phyloP scores from a whole-genome alignment of 1,139 yeast species.

The Geotrichum phurueaensis region DNA sequence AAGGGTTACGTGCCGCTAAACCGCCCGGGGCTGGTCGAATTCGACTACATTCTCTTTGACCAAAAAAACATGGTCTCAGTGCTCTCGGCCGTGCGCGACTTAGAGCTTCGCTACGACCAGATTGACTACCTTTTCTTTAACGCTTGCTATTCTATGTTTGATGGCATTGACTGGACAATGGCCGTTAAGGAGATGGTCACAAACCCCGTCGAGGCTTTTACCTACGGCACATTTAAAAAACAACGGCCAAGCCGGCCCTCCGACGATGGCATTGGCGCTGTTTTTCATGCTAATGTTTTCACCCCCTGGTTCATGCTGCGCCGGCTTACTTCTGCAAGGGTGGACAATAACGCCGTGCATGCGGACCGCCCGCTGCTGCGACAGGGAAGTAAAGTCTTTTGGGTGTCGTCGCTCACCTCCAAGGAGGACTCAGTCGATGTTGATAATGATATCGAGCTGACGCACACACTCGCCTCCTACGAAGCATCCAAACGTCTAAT shows the following conservation, averaged over 20 bases:
- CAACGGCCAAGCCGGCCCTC: slow-evolving; percentile 73
- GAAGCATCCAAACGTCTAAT: slow-evolving; percentile 89
- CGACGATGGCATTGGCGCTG: slow-evolving; percentile 70
- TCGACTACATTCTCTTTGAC: slow-evolving; percentile 81
- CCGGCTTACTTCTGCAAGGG: slow-evolving; percentile 8
- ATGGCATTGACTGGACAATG: slow-evolving; percentile 77
- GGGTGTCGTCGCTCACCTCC: slow-evolving; percentile 83
- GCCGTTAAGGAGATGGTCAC: slow-evolving; percentile 60
- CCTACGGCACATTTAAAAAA: slow-evolving; percentile 70
- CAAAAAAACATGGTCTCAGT: slow-evolving; percentile 89
- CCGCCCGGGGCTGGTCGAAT: slow-evolving; percentile 54
- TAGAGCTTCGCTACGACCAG: slow-evolving; percentile 53
- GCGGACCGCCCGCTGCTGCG: slow-evolving; percentile 51
- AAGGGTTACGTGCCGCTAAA: slow-evolving; percentile 41
- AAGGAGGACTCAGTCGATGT: slow-evolving; percentile 53
- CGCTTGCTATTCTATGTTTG: slow-evolving; percentile 84
- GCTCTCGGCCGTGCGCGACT: slow-evolving; percentile 64
- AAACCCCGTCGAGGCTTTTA: slow-evolving; percentile 67
- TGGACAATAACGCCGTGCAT: slow-evolving; percentile 3
- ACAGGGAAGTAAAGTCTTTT: slow-evolving; percentile 57
- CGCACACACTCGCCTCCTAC: slow-evolving; percentile 61
- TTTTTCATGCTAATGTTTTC: slow-evolving; percentile 91
- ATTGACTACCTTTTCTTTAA: slow-evolving; percentile 78
- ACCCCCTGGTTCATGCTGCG: slow-evolving; percentile 73
- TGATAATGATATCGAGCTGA: slow-evolving; percentile 61